These are phyloP conservation scores for Stylosanthes scabra DNA, from an alignment of 331 rosid genomes.

Conservation along the genomic window DNA sequence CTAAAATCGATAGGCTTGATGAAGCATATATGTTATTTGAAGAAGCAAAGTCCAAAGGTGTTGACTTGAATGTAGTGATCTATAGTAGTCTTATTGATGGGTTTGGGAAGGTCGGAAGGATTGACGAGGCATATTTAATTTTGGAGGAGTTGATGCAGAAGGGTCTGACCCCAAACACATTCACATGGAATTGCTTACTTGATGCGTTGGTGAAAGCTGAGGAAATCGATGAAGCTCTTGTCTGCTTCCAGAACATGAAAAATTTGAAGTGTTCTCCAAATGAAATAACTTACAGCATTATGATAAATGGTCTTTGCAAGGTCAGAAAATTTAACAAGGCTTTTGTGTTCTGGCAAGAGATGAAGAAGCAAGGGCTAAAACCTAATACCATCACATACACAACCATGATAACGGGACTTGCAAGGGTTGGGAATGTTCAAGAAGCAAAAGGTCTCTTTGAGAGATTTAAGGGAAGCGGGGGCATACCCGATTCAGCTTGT, in stretches of 20 bases:
- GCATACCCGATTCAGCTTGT: slow-evolving; percentile 80
- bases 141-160: slow-evolving; percentile 94
- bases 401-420: slow-evolving; percentile 90
- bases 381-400: slow-evolving; percentile 84
- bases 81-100: slow-evolving; percentile 92
- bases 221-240: slow-evolving; percentile 89
- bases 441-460: slow-evolving; percentile 78
- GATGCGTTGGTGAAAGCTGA: slow-evolving; percentile 91
- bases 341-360: slow-evolving; percentile 96
- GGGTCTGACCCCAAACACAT: slow-evolving; percentile 79
- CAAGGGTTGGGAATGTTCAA: slow-evolving; percentile 81
- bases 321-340: slow-evolving; percentile 94
- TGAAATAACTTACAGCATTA: slow-evolving; percentile 78
- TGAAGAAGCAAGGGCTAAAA: slow-evolving; percentile 85
- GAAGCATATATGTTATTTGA: slow-evolving; percentile 97
- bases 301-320: slow-evolving; percentile 91
- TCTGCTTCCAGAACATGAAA: slow-evolving; percentile 87
- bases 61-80: slow-evolving; percentile 75
- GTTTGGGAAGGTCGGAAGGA: slow-evolving; percentile 94
- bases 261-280: slow-evolving; percentile 79
- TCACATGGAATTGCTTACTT: slow-evolving; percentile 91
- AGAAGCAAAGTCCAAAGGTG: slow-evolving; percentile 84
- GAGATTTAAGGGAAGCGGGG: slow-evolving; percentile 80
- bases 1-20: slow-evolving; percentile 92
- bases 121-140: slow-evolving; percentile 88